Percentiles rank a stretch among this genome's conserved stretches.
Conservation (phyloP, 2,329 filamentous ascomycete genomes). For the Paracoccidioides lutzii region DNA sequence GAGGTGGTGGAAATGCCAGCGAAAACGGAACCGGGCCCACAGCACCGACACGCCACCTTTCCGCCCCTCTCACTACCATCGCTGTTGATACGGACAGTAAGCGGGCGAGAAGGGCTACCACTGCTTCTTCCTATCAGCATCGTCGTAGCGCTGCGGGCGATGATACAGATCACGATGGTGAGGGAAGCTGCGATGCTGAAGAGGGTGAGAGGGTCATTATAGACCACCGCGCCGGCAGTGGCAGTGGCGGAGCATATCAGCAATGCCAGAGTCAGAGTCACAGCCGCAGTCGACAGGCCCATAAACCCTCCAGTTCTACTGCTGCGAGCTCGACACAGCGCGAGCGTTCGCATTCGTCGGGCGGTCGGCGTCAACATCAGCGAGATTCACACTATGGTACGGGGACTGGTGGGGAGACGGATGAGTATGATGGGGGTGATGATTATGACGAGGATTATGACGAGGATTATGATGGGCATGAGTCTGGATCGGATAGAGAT, state of each 20-base stretch:
- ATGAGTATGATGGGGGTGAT: constrained; percentile 10
- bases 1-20: not conserved
- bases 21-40: not conserved
- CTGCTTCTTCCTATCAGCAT: not conserved
- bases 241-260: not conserved
- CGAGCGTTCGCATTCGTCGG: not conserved
- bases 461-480: constrained; percentile 10
- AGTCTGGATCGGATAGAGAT: constrained; percentile 10
- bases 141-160: not conserved
- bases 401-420: constrained; percentile 26
- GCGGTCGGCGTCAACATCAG: not conserved
- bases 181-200: not conserved
- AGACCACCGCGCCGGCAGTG: not conserved
- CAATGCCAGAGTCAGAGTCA: not conserved
- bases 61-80: not conserved
- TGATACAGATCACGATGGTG: not conserved
- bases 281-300: not conserved
- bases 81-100: not conserved
- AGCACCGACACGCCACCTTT: not conserved
- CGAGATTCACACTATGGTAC: not conserved
- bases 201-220: not conserved
- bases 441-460: constrained; percentile 6
- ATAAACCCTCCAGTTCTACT: not conserved
- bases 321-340: not conserved
- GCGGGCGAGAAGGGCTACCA: not conserved